Percentiles rank a stretch among this genome's conserved stretches.
phyloP scores from a whole-genome alignment of 2,329 filamentous ascomycete genomes.

The Cercospora brassicicola region DNA sequence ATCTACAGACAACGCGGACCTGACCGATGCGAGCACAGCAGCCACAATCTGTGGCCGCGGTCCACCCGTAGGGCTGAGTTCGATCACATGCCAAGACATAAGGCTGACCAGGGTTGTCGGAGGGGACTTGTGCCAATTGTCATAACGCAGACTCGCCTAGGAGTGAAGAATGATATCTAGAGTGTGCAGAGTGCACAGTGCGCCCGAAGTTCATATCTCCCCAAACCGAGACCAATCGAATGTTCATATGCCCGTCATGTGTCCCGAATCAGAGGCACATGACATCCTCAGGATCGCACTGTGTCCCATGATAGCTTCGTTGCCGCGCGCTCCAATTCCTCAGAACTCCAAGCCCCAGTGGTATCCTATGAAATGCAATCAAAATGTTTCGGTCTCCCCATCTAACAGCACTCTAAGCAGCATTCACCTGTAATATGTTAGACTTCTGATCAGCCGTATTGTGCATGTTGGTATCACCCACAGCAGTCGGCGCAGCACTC shows the following conservation, averaged over 20 bases:
- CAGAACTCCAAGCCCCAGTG: background rate
- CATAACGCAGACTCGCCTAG: background rate
- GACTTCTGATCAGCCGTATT: background rate
- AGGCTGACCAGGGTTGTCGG: background rate
- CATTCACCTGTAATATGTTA: background rate
- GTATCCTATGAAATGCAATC: slow-evolving; percentile 1
- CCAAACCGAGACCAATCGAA: background rate
- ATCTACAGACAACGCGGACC: background rate
- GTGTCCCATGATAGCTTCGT: background rate
- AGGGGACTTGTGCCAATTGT: background rate
- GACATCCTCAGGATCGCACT: background rate
- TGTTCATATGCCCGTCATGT: background rate
- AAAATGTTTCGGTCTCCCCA: background rate
- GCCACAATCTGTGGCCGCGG: slow-evolving; percentile 7
- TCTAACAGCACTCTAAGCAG: slow-evolving; percentile 23
- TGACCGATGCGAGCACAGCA: background rate
- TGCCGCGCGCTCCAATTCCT: background rate
- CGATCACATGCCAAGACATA: background rate
- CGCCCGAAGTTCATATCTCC: background rate
- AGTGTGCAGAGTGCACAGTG: background rate
- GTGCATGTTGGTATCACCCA: slow-evolving; percentile 47
- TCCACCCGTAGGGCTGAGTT: slow-evolving; percentile 8
- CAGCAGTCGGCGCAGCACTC: slow-evolving; percentile 65
- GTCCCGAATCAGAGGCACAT: background rate
- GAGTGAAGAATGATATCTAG: background rate